Percentiles rank a stretch among this genome's conserved stretches.
These are phyloP conservation scores for Aplosporella prunicola DNA, from an alignment of 2,329 filamentous ascomycete genomes.

Conservation along the genomic window DNA sequence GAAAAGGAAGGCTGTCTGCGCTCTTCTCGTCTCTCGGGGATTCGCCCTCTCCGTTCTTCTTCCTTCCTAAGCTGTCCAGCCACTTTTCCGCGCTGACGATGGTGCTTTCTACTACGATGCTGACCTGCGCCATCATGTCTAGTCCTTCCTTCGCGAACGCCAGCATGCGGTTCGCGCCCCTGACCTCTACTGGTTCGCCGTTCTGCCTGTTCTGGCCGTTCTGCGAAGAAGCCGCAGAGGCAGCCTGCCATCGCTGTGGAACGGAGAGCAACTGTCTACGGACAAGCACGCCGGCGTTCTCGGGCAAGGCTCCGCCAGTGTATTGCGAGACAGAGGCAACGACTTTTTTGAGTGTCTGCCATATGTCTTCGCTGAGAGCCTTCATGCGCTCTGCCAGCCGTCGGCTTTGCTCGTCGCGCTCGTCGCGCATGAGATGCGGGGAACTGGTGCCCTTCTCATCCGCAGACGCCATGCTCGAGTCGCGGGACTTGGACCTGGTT, in stretches of 20 bases:
- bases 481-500: slow-evolving; percentile 15
- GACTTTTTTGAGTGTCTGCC: slow-evolving; percentile 58
- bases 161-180: slow-evolving; percentile 64
- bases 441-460: slow-evolving; percentile 15
- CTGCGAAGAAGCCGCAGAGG: slow-evolving; percentile 38
- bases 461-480: slow-evolving; percentile 14
- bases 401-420: slow-evolving; percentile 22
- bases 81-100: slow-evolving; percentile 85
- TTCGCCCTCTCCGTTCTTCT: slow-evolving; percentile 8
- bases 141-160: slow-evolving; percentile 82
- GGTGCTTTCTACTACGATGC: slow-evolving; percentile 76
- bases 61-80: slow-evolving; percentile 63
- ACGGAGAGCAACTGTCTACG: slow-evolving; percentile 74
- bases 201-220: slow-evolving; percentile 16
- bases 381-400: slow-evolving; percentile 69
- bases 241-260: slow-evolving; percentile 71
- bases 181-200: slow-evolving; percentile 35
- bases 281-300: slow-evolving; percentile 77
- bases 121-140: slow-evolving; percentile 91
- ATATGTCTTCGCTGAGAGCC: slow-evolving; percentile 44
- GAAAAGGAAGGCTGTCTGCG: not conserved
- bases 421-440: slow-evolving; percentile 8
- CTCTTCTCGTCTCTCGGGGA: slow-evolving; percentile 4
- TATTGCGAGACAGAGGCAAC: slow-evolving; percentile 82
- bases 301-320: slow-evolving; percentile 80